Evolutionary conservation across 345 rosid genomes (phyloP).

Genomic region (Lumnitzera racemosa): DNA sequence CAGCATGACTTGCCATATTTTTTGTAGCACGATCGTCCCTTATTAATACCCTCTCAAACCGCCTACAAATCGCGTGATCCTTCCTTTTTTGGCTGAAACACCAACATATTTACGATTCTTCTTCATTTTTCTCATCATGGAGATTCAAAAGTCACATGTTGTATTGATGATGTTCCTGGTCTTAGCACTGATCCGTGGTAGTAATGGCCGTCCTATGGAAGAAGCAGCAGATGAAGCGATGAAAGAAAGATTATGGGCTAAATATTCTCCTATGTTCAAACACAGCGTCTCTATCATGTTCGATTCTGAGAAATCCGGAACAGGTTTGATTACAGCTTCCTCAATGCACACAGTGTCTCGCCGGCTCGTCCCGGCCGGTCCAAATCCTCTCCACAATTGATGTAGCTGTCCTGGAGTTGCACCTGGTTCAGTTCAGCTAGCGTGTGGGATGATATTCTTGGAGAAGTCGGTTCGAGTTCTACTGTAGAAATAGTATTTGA

Average conservation of each 20-base stretch:
- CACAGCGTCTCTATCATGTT: slow-evolving; percentile 16
- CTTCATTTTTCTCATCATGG: slow-evolving; percentile 10
- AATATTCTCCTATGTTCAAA: slow-evolving; percentile 14
- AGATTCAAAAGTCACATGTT: slow-evolving; percentile 6
- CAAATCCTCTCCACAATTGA: slow-evolving; percentile 45
- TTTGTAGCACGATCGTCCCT: too few species aligned
- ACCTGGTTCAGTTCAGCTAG: background rate
- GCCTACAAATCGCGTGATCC: background rate
- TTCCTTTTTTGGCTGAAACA: background rate
- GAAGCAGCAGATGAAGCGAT: background rate
- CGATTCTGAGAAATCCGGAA: slow-evolving; percentile 8
- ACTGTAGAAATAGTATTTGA: too few species aligned
- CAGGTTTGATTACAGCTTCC: background rate
- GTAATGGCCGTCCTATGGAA: slow-evolving; percentile 14
- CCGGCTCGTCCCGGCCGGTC: slow-evolving; percentile 30
- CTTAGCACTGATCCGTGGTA: slow-evolving; percentile 12
- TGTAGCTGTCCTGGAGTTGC: slow-evolving; percentile 2
- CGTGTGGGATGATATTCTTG: background rate
- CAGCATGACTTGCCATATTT: too few species aligned
- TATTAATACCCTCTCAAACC: background rate
- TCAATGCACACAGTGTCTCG: slow-evolving; percentile 19
- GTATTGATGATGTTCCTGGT: slow-evolving; percentile 11
- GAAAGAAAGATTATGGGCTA: slow-evolving; percentile 9
- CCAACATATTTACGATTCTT: background rate
- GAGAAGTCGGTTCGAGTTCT: too few species aligned